Evolutionary conservation across 2,329 filamentous ascomycete species (phyloP).

Genomic region (Camillea tinctor): DNA sequence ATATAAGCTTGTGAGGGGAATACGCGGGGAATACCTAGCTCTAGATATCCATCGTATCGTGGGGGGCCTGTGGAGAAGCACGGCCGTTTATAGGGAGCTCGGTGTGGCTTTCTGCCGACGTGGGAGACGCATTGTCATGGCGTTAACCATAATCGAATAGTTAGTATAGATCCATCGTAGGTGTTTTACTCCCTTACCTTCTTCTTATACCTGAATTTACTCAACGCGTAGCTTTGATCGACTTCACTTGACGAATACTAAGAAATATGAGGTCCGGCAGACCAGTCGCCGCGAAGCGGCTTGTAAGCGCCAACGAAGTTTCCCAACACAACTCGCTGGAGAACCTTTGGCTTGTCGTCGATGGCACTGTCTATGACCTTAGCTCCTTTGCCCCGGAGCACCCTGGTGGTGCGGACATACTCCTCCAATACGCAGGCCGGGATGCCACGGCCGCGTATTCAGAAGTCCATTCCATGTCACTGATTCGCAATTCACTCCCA

Average conservation of each 20-base stretch:
- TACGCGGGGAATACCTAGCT: not conserved
- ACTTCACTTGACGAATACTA: too few relatives aligned
- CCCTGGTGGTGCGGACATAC: constrained; percentile 39
- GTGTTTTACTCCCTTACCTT: not conserved
- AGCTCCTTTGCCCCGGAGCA: constrained; percentile 56
- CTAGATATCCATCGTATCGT: not conserved
- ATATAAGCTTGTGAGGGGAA: not conserved
- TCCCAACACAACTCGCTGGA: constrained; percentile 43
- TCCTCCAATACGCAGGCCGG: constrained; percentile 50
- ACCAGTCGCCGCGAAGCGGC: constrained; percentile 2
- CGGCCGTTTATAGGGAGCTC: not conserved
- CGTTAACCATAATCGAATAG: too few relatives aligned
- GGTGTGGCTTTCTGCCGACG: not conserved
- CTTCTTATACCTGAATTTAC: not conserved
- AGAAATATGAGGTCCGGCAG: constrained; percentile 15
- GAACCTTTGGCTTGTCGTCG: constrained; percentile 65
- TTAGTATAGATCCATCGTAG: too few relatives aligned
- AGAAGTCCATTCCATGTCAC: constrained; percentile 46
- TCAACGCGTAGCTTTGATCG: not conserved
- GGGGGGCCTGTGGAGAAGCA: not conserved
- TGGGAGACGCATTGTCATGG: not conserved
- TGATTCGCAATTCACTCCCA: constrained; percentile 41
- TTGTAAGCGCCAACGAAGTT: constrained; percentile 43
- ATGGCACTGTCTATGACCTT: constrained; percentile 65
- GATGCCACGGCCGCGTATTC: constrained; percentile 55